These are phyloP conservation scores for Aspergillus fijiensis DNA, from an alignment of 2,329 filamentous ascomycete species.

Conservation along the genomic window DNA sequence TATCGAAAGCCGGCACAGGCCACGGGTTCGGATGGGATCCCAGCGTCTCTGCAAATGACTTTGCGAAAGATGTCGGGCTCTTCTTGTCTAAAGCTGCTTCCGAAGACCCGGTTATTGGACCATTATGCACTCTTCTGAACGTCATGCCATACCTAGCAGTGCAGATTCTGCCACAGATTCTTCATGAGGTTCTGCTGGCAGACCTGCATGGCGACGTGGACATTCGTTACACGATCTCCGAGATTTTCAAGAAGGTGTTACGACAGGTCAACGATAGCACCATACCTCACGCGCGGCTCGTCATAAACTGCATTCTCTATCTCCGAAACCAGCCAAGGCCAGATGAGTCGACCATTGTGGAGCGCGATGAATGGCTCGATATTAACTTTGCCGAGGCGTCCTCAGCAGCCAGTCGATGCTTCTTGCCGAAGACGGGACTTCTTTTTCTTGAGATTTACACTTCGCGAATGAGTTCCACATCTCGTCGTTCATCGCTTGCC, in stretches of 20 bases:
- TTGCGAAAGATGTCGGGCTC: constrained; percentile 36
- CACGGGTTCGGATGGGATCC: constrained; percentile 19
- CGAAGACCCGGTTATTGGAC: constrained; percentile 66
- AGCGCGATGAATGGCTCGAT: constrained; percentile 81
- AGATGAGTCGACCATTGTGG: constrained; percentile 73
- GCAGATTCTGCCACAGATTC: constrained; percentile 74
- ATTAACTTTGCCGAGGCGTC: constrained; percentile 72
- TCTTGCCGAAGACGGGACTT: constrained; percentile 83
- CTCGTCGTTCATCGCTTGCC: constrained; percentile 65
- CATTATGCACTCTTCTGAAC: constrained; percentile 65
- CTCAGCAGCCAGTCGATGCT: constrained; percentile 70
- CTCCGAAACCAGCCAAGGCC: constrained; percentile 77
- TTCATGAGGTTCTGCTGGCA: constrained; percentile 75
- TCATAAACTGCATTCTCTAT: constrained; percentile 81
- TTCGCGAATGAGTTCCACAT: constrained; percentile 56
- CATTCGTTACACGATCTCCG: constrained; percentile 64
- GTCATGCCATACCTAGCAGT: constrained; percentile 69
- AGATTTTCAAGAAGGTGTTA: constrained; percentile 65
- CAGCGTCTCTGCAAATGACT: constrained; percentile 28
- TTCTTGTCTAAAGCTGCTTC: constrained; percentile 60
- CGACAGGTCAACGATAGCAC: constrained; percentile 41
- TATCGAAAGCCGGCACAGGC: constrained; percentile 20
- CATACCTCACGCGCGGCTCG: constrained; percentile 65
- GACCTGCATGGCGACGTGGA: constrained; percentile 63
- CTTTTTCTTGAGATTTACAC: constrained; percentile 75